phyloP scores from a whole-genome alignment of 2,329 filamentous ascomycete species.

The Ascochyta rabiei region DNA sequence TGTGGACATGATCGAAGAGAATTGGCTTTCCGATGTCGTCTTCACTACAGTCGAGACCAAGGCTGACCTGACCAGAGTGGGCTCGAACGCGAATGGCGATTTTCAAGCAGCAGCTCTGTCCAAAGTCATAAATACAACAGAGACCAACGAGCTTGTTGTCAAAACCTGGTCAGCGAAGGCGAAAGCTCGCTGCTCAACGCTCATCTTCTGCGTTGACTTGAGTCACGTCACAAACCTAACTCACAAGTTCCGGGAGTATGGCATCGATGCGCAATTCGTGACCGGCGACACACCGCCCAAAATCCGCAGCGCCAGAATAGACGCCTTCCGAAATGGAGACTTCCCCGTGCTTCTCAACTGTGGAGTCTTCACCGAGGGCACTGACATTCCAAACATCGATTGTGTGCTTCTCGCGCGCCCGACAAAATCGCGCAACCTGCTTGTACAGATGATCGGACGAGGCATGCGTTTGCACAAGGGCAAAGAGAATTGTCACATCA shows the following conservation, averaged over 20 bases:
- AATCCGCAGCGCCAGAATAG: slow-evolving; percentile 72
- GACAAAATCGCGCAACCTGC: slow-evolving; percentile 87
- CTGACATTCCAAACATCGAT: slow-evolving; percentile 96
- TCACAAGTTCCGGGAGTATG: slow-evolving; percentile 73
- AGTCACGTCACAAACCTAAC: slow-evolving; percentile 79
- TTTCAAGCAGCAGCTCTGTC: slow-evolving; percentile 82
- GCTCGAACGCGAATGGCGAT: slow-evolving; percentile 70
- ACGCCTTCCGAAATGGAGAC: slow-evolving; percentile 74
- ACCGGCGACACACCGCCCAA: slow-evolving; percentile 77
- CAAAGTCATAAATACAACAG: slow-evolving; percentile 77
- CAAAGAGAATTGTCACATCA: slow-evolving; percentile 90
- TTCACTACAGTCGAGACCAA: slow-evolving; percentile 91
- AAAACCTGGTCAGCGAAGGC: slow-evolving; percentile 85
- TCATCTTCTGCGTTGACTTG: slow-evolving; percentile 94
- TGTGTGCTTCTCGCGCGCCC: slow-evolving; percentile 87
- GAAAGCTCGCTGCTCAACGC: slow-evolving; percentile 74
- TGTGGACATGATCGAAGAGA: slow-evolving; percentile 81
- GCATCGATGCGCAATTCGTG: slow-evolving; percentile 84
- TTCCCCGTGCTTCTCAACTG: slow-evolving; percentile 94
- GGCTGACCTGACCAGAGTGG: slow-evolving; percentile 77
- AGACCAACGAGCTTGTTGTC: slow-evolving; percentile 83
- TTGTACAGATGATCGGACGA: slow-evolving; percentile 97
- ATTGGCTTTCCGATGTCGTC: slow-evolving; percentile 89
- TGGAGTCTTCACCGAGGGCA: slow-evolving; percentile 95
- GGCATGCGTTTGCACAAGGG: slow-evolving; percentile 82